Conservation (phyloP, 1,284 basidiomycete species). For the Garcileccinum viscosum region DNA sequence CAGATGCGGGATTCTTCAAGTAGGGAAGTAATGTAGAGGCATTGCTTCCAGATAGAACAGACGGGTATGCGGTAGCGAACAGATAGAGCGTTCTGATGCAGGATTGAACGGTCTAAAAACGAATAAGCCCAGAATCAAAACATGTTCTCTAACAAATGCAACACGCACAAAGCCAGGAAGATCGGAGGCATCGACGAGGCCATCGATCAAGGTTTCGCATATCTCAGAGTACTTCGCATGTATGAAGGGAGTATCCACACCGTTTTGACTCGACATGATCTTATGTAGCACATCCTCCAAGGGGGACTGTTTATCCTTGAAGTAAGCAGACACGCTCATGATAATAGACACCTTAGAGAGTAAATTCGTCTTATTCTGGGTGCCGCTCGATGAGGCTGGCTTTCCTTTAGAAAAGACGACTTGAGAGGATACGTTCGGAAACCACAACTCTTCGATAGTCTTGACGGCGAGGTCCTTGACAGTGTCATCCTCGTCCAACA, state of each 20-base stretch:
- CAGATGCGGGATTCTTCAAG: constrained; percentile 79
- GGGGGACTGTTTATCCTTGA: constrained; percentile 82
- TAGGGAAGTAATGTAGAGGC: constrained; percentile 87
- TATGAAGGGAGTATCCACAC: constrained; percentile 49
- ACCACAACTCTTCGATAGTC: constrained; percentile 90
- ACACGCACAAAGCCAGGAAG: constrained; percentile 75
- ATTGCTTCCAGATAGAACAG: constrained; percentile 79
- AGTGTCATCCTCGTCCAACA: constrained; percentile 91
- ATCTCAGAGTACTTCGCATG: constrained; percentile 75
- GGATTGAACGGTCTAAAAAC: constrained; percentile 71
- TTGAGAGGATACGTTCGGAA: constrained; percentile 48
- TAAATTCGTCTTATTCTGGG: constrained; percentile 57
- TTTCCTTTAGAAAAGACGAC: constrained; percentile 45
- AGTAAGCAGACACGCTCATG: constrained; percentile 83
- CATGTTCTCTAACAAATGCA: neutral
- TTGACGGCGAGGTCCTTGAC: constrained; percentile 92
- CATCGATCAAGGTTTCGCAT: constrained; percentile 85
- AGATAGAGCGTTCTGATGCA: constrained; percentile 86
- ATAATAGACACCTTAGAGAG: constrained; percentile 76
- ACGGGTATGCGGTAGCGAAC: constrained; percentile 80
- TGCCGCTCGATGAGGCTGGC: constrained; percentile 32
- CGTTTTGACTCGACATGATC: constrained; percentile 60
- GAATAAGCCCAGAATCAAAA: neutral
- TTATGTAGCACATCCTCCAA: constrained; percentile 86
- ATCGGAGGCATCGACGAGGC: constrained; percentile 84